These are phyloP conservation scores for Mortierella sp. DNA, from an alignment of 371 early-diverging fungal genomes.

Conservation along the genomic window DNA sequence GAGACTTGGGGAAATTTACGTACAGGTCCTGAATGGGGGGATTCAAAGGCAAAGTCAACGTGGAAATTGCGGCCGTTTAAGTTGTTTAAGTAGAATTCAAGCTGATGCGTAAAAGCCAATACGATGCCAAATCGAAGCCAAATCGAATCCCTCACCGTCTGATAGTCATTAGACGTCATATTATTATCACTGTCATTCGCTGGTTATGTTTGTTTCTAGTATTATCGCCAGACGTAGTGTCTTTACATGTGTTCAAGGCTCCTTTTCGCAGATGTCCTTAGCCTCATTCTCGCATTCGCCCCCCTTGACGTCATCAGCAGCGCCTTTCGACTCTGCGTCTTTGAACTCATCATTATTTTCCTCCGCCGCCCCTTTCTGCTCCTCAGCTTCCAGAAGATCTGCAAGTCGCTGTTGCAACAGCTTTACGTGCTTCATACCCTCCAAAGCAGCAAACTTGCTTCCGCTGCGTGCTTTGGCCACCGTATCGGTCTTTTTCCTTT, in stretches of 20 bases:
- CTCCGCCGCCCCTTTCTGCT: conserved; percentile 6
- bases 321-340: neutral
- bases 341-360: conserved; percentile 12
- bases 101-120: too few species aligned
- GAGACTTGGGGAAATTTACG: conserved; percentile 75
- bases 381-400: conserved; percentile 7
- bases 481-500: conserved; percentile 51
- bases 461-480: conserved; percentile 52
- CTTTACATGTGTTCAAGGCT: too few species aligned
- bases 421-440: conserved; percentile 55
- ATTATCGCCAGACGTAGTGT: too few species aligned
- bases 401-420: conserved; percentile 36
- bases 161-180: too few species aligned
- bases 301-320: too few species aligned
- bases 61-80: conserved; percentile 63
- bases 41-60: conserved; percentile 85
- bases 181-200: too few species aligned
- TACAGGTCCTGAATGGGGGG: conserved; percentile 76
- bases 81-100: neutral
- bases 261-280: too few species aligned
- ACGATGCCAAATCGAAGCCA: too few species aligned
- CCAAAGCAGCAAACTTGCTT: conserved; percentile 48
- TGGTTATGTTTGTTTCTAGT: too few species aligned
- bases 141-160: too few species aligned
- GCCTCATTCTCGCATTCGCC: too few species aligned